A percentile compares a stretch with the other conserved stretches of the same genome.
phyloP scores from a whole-genome alignment of 768 basidiomycete genomes.

The Pholiota conissans region DNA sequence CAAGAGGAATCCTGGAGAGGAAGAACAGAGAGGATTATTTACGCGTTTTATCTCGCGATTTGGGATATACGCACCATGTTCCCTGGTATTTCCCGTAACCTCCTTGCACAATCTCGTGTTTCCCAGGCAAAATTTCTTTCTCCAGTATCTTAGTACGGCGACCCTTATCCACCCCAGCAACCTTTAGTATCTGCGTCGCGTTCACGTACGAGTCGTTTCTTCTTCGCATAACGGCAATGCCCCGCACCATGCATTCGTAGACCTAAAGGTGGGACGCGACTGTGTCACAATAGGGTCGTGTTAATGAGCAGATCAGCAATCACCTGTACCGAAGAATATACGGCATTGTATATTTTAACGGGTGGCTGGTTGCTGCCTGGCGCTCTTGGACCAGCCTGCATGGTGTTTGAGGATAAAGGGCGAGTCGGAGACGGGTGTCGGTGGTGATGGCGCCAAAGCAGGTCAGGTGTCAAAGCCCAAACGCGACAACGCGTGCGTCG shows the following conservation, averaged over 20 bases:
- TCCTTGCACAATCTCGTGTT: conserved; percentile 98
- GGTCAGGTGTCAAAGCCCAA: conserved; percentile 30
- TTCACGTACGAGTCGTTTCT: conserved; percentile 95
- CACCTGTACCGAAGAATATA: conserved; percentile 88
- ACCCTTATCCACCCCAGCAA: conserved; percentile 97
- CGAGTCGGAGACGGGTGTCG: conserved; percentile 30
- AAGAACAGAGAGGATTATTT: conserved; percentile 4
- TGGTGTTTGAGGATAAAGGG: conserved; percentile 29
- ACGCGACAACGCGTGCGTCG: conserved; percentile 42
- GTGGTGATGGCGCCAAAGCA: conserved; percentile 24
- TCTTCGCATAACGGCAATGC: conserved; percentile 97
- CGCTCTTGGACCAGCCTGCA: conserved; percentile 47
- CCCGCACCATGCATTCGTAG: conserved; percentile 97
- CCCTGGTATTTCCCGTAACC: conserved; percentile 99
- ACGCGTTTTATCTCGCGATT: conserved; percentile 14
- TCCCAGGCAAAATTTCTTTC: conserved; percentile 93
- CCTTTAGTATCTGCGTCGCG: conserved; percentile 98
- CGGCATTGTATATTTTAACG: conserved; percentile 91
- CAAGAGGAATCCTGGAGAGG: conserved; percentile 84
- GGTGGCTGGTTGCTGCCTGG: conserved; percentile 48
- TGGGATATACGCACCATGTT: conserved; percentile 71
- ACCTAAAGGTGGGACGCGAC: conserved; percentile 61
- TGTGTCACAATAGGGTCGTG: conserved; percentile 28
- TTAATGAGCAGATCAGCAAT: conserved; percentile 5
- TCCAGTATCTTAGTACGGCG: conserved; percentile 94